phyloP scores from a whole-genome alignment of 176 grass and related monocot species.

The Poa annua region DNA sequence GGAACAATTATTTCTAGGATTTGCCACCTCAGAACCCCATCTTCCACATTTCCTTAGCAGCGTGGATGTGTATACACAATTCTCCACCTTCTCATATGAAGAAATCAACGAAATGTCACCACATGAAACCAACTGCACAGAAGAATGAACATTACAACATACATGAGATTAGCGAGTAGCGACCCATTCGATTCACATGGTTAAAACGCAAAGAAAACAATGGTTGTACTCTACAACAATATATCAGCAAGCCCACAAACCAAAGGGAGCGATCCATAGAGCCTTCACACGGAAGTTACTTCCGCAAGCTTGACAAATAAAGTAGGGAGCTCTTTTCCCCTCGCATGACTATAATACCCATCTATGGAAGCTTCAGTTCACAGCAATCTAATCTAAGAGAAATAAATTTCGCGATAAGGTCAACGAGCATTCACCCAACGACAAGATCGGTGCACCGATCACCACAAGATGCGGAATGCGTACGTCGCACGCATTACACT shows the following conservation, averaged over 20 bases:
- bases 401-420: neutral
- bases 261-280: neutral
- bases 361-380: neutral
- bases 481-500: neutral
- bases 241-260: neutral
- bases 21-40: conserved; percentile 52
- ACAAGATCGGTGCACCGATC: neutral
- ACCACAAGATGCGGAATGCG: conserved; percentile 13
- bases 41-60: conserved; percentile 63
- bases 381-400: neutral
- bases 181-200: neutral
- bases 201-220: neutral
- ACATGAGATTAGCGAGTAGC: conserved; percentile 9
- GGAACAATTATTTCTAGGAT: conserved; percentile 46
- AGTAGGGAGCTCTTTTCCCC: neutral
- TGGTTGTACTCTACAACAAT: neutral
- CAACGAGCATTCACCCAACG: conserved; percentile 6
- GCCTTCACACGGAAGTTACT: neutral
- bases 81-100: conserved; percentile 96
- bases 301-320: neutral
- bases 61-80: conserved; percentile 95
- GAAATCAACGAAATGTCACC: conserved; percentile 83
- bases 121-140: conserved; percentile 77
- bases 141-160: neutral
- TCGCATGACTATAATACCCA: conserved; percentile 18